These are phyloP conservation scores for Ilyonectria destructans DNA, from an alignment of 2,329 filamentous ascomycete species.

Conservation along the genomic window DNA sequence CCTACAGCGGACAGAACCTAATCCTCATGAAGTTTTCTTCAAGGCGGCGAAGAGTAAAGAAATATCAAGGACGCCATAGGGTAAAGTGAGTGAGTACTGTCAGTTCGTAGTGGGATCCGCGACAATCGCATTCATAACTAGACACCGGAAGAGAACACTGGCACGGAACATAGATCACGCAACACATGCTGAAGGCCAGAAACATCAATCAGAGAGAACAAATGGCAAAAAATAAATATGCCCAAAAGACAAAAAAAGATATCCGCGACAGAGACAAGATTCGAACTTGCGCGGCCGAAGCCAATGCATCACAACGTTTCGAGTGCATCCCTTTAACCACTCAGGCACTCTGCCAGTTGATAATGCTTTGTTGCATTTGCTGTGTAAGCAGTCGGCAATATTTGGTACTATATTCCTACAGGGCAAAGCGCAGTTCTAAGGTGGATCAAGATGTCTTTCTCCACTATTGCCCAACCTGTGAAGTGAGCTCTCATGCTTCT, in stretches of 20 bases:
- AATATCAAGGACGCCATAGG: too few species aligned
- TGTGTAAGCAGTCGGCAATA: not conserved
- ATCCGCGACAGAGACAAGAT: constrained; percentile 38
- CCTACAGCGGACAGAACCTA: too few species aligned
- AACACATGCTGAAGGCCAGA: not conserved
- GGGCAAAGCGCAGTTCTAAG: too few species aligned
- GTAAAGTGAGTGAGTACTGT: too few species aligned
- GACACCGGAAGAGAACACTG: too few species aligned
- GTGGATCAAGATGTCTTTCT: not conserved
- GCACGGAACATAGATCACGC: not conserved
- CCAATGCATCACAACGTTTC: constrained; percentile 33
- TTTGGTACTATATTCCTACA: constrained; percentile 5
- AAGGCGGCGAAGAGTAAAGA: too few species aligned
- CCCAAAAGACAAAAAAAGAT: constrained; percentile 10
- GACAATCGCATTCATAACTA: too few species aligned
- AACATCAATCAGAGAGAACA: not conserved
- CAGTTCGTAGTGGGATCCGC: too few species aligned
- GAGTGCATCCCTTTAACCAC: constrained; percentile 41
- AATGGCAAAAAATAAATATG: not conserved
- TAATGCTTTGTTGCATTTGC: constrained; percentile 3
- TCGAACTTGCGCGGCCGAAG: constrained; percentile 43
- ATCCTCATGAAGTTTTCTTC: too few species aligned
- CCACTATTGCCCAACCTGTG: not conserved
- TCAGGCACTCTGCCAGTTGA: constrained; percentile 36
- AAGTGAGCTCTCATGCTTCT: not conserved